Base-by-base conservation (phyloP, 345 rosid species). In the Lepidium africanum region DNA sequence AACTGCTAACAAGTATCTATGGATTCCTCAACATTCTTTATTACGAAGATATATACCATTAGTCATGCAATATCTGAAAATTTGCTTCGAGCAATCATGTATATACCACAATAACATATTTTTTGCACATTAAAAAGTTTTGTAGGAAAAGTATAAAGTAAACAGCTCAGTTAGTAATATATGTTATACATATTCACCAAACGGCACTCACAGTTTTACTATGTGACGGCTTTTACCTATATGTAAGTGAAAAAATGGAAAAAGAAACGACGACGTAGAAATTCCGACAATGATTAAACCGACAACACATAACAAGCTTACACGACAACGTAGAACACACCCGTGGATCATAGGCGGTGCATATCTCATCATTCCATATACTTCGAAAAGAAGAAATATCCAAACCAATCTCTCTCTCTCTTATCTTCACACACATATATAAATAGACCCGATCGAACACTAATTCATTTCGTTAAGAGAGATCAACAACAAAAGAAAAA, bases 271-370 rank as follows among this genome's bases (percentile, higher is more conserved):
- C 60, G 47, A n/a, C 65, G 64, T 39, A 40, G 32, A 45, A 27
- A 15, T 11, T 48, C 58, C 58, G 70, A 59, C 38, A 73, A 40
- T 58, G 40, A 12, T 58, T 57, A 3, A 49, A 58, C 71, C 47
- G 66, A 73, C 61, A 65, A 12, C 33, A 52, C 68, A 70, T 49
- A 3, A 65, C 50, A 58, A 58, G 72, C 41, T 73, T 40, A 73
- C 77, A 73, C 77, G 77, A 59, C 54, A 33, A 73, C 39, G 37
- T 21, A 35, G 61, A 63, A 65, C 33, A 40, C 37, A 73, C 67
- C 53, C 77, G 66, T 59, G 63, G 49, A 59, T 58, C 40, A 33
- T 7, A 73, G 77, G 72, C 77, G 77, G 77, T 73, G 77, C 65
- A 49, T 30, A 5, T 65, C 66, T 73, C 71, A 56, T 72, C 76